Evolutionary conservation across 202 grass and related monocot genomes (phyloP).

Genomic region (Elaeis oleifera): DNA sequence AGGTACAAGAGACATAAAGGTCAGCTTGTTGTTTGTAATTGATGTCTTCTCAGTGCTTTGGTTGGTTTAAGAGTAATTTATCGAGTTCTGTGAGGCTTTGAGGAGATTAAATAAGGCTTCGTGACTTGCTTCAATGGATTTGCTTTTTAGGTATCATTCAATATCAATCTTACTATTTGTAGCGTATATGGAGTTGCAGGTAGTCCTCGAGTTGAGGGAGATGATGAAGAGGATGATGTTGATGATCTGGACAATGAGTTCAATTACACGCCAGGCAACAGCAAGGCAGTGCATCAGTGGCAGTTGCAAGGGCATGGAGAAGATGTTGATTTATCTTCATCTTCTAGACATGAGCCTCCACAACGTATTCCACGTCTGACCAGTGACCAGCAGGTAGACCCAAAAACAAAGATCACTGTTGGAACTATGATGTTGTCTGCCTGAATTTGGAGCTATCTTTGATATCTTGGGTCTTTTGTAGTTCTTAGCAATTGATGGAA

Average conservation of each 20-base stretch:
- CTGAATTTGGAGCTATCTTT: too few relatives aligned
- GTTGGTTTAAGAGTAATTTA: too few relatives aligned
- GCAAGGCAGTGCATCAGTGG: constrained; percentile 56
- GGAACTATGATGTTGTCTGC: too few relatives aligned
- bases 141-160: background rate
- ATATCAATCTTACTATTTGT: background rate
- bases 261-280: constrained; percentile 55
- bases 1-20: constrained; percentile 98
- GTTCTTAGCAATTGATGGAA: too few relatives aligned
- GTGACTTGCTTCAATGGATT: too few relatives aligned
- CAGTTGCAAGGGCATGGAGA: constrained; percentile 51
- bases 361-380: constrained; percentile 74
- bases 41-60: too few relatives aligned
- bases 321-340: constrained; percentile 85
- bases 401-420: background rate
- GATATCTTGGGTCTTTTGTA: too few relatives aligned
- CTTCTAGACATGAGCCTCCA: constrained; percentile 65
- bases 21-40: constrained; percentile 14
- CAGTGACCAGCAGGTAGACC: constrained; percentile 75
- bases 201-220: constrained; percentile 91
- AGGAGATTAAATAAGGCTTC: too few relatives aligned
- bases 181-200: constrained; percentile 26
- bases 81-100: too few relatives aligned
- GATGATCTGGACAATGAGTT: constrained; percentile 96
- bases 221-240: constrained; percentile 95